These are phyloP conservation scores for Mallotus japonicus DNA, from an alignment of 441 rosid species.

Conservation along the genomic window DNA sequence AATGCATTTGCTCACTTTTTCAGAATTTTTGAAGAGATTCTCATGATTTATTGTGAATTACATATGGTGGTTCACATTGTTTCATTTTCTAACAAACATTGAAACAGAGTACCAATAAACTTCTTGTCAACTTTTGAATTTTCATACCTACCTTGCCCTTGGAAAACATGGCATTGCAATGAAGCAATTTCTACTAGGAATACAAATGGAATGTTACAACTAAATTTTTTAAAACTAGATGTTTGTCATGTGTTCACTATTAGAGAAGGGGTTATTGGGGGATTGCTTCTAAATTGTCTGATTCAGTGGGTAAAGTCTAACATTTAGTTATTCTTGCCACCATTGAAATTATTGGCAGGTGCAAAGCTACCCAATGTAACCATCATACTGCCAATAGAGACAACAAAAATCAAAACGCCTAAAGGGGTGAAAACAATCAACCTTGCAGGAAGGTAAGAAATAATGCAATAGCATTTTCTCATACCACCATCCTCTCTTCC, in stretches of 20 bases:
- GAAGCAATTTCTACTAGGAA: not conserved
- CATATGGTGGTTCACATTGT: not conserved
- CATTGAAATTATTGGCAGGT: constrained; percentile 40
- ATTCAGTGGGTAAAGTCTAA: constrained; percentile 13
- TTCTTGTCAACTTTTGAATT: no score
- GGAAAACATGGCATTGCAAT: not conserved
- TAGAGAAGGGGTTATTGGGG: not conserved
- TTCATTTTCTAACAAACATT: not conserved
- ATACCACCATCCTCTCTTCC: no score
- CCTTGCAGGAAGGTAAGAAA: constrained; percentile 63
- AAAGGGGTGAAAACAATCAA: constrained; percentile 57
- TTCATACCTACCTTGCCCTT: not conserved
- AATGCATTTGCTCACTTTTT: not conserved
- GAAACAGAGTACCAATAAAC: no score
- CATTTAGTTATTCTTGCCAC: constrained; percentile 16
- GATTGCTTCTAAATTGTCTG: constrained; percentile 6
- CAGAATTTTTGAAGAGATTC: not conserved
- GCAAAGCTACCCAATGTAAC: constrained; percentile 65
- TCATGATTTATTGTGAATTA: not conserved
- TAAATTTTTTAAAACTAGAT: no score
- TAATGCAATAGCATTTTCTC: not conserved
- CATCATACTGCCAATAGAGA: constrained; percentile 56
- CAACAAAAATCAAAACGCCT: constrained; percentile 39
- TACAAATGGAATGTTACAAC: not conserved
- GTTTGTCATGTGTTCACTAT: no score